Evolutionary conservation across 371 early-diverging fungal genomes (phyloP).

Genomic region (Mucor lusitanicus): DNA sequence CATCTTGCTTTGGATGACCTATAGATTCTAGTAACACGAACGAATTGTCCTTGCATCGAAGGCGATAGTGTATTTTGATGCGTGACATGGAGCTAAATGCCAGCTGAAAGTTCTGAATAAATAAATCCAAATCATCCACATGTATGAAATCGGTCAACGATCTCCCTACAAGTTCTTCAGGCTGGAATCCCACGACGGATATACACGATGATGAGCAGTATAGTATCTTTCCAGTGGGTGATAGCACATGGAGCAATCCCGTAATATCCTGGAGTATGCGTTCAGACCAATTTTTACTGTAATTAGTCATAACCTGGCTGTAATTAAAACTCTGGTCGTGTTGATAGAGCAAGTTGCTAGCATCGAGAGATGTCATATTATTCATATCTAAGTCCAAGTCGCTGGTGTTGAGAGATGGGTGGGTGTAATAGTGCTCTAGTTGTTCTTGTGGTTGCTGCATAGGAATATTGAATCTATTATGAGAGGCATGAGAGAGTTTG

Average conservation of each 20-base stretch:
- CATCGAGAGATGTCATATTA: background rate
- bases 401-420: background rate
- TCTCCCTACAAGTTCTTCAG: slow-evolving; percentile 52
- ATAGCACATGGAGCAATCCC: slow-evolving; percentile 57
- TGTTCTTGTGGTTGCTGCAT: slow-evolving; percentile 7
- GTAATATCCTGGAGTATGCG: slow-evolving; percentile 53
- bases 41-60: slow-evolving; percentile 43
- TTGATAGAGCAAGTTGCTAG: background rate
- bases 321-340: slow-evolving; percentile 10
- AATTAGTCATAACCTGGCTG: background rate
- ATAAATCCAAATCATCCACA: slow-evolving; percentile 52
- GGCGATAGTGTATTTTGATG: slow-evolving; percentile 39
- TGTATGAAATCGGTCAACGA: slow-evolving; percentile 53
- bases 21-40: slow-evolving; percentile 47
- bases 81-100: slow-evolving; percentile 26
- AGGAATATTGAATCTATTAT: background rate
- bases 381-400: background rate
- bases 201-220: slow-evolving; percentile 57
- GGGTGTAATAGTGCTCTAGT: background rate
- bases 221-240: slow-evolving; percentile 44
- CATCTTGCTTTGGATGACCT: slow-evolving; percentile 32
- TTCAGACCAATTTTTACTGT: slow-evolving; percentile 44
- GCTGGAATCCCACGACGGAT: slow-evolving; percentile 48
- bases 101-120: slow-evolving; percentile 36
- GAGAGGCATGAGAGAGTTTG: background rate